Evolutionary conservation across 2,329 filamentous ascomycete genomes (phyloP), one percentile per base, ranked within the genome.

Genomic region (Aspergillus ibericus): DNA sequence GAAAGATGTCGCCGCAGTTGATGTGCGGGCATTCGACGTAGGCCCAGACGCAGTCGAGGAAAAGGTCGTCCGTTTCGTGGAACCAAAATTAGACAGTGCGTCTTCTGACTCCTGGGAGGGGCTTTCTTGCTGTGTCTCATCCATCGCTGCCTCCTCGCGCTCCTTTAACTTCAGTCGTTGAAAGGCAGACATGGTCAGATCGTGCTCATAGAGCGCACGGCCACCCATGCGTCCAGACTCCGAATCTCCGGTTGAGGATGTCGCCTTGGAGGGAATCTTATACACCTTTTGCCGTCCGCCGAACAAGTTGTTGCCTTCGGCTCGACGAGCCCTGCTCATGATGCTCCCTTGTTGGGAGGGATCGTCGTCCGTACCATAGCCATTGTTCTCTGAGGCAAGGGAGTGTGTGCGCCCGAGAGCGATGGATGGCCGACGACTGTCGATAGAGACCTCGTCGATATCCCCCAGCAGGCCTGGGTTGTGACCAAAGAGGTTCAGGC

Each of bases 261-360:
- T 25, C 25, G 55, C 27, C 25, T 82, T 81, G 3, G 80, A 80
- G 0, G 90, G 82, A 63, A 96, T 90, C 74, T 92, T 93, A 76
- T 96, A 98, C 36, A 98, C 88, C 78, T 98, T 98, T 73, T 98
- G 95, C 46, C 95, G 87, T 15, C 95, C 95, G 58, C 95, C 95
- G 75, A 99, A 99, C 57, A 99, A 77, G 66, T 91, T 89, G 71
- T 98, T 99, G 47, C 93, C 92, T 71, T 98, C 93, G 1, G 85
- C 88, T 0, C 91, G 92, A 66, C 93, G 88, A 7, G 89, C 82
- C 53, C 95, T 84, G 67, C 82, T 88, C 90, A 98, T 93, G n/a
- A 98, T 83, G 73, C 90, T 92, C 1, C 85, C 83, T 47, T 74
- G 78, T 9, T 81, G 78, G 4, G 79, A 78, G 6, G 84, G 85